Base-by-base conservation (phyloP, 2,329 filamentous ascomycete genomes). In the Fusarium devonianum region DNA sequence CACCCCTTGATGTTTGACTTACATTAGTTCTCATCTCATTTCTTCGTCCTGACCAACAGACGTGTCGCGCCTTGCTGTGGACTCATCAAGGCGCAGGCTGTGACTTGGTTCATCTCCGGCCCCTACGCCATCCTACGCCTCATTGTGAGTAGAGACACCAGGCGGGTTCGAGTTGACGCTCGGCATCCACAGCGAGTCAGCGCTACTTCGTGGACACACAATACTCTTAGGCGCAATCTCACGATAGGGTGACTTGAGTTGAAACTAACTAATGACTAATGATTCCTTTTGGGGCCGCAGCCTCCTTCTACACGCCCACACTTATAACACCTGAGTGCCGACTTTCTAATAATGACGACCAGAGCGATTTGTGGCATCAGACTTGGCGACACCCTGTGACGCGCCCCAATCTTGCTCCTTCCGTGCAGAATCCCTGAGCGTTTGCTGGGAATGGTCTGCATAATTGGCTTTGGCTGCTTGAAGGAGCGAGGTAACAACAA, bases 321-420 rank as follows among this genome's bases (percentile, higher is more conserved):
- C 30, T 33, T 21, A 21, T 56, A 16, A 28, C 21, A 56, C 44
- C 18, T 50, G 39, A 56, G 26, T 38, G 35, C 25, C 22, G 18
- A 47, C 22, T 36, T 29, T 28, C 35, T 21, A 22, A 14, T n/a
- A 28, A 35, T 28, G 28, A 42, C 10, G 53, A 44, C 17, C 14
- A 25, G 37, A 7, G 10, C 9, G 18, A 13, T 18, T n/a, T 47
- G 32, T 38, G 54, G 21, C 26, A 41, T 40, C 22, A 25, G 34
- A 34, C 8, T 21, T 49, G 14, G 36, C 14, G 18, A 21, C 13
- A 10, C 18, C 17, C 26, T 35, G 17, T 26, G n/a, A 29, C n/a
- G 30, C 26, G 35, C 16, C 14, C 35, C 36, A 30, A 43, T 9
- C 18, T 21, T 35, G 22, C 16, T 36, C 12, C 22, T 26, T 16